Base-by-base conservation (phyloP, 2,329 filamentous ascomycete species). In the Monosporascus cannonballus region DNA sequence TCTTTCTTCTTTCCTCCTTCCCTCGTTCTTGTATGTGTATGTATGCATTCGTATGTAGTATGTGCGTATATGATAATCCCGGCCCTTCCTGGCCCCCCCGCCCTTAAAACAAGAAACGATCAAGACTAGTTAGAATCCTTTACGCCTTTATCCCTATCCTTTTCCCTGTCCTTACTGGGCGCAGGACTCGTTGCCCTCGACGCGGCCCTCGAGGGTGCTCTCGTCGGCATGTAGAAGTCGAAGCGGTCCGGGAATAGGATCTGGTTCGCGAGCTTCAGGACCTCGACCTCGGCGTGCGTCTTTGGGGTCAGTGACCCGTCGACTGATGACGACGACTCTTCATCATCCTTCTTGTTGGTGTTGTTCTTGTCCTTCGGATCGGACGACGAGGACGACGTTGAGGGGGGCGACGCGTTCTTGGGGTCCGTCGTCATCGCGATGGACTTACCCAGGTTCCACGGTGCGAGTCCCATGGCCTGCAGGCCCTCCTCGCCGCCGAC, bases 391-490 rank as follows among this genome's bases (percentile, higher is more conserved):
- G 60, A 53, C 18, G 44, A 20, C n/a, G 48, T 46, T 24, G 38
- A 41, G 45, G 53, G 57, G 66, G 20, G 69, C 67, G 6, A 62
- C 56, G 17, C 66, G 63, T 48, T 59, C 64, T 17, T 61, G 59
- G 4, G 11, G 4, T 34, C 30, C 9, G 9, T 5, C 30, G 11
- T 34, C 30, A 34, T 34, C 30, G 64, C 64, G 25, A 46, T 6
- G 11, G 70, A 62, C 49, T 70, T 55, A 56, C 73, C 66, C 4
- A 73, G 59, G 47, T 70, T 73, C 73, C 78, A 82, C 3, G 76
- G 77, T 38, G 73, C 73, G 1, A 84, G 68, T 0, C 80, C 80
- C 79, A 84, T 83, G n/a, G 79, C 79, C 57, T 76, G 73, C 51
- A 83, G 63, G 0, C 71, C 79, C 7, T 75, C 74, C 2, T 73